Percentiles rank a stretch among this genome's conserved stretches.
phyloP scores from a whole-genome alignment of 495 filamentous ascomycete genomes.

The Massariosphaeria phaeospora region DNA sequence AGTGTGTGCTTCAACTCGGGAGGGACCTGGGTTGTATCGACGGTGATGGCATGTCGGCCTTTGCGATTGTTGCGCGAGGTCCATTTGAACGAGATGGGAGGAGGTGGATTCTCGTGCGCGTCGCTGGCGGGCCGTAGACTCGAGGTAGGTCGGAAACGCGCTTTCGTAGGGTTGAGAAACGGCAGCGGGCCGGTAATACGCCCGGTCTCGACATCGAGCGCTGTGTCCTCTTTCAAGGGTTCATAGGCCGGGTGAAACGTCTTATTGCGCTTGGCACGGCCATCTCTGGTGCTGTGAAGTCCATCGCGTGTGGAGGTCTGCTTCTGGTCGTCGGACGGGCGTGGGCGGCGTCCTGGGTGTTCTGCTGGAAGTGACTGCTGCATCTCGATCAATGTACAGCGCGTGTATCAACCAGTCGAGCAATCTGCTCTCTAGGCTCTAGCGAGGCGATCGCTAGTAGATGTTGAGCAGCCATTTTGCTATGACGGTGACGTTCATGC shows the following conservation, averaged over 20 bases:
- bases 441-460: too few relatives aligned
- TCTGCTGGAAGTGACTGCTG: constrained; percentile 1
- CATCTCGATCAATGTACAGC: not conserved
- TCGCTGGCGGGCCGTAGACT: not conserved
- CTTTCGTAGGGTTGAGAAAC: constrained; percentile 51
- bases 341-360: not conserved
- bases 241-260: constrained; percentile 31
- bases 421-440: too few relatives aligned
- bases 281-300: not conserved
- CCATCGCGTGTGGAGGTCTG: not conserved
- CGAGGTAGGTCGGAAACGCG: constrained; percentile 32
- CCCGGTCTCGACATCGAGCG: constrained; percentile 27
- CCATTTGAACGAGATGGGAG: constrained; percentile 44
- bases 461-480: too few relatives aligned
- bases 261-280: constrained; percentile 26
- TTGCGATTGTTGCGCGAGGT: constrained; percentile 69
- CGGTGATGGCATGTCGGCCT: constrained; percentile 56
- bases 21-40: constrained; percentile 39
- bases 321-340: not conserved
- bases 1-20: constrained; percentile 34
- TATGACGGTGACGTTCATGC: too few relatives aligned
- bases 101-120: constrained; percentile 3
- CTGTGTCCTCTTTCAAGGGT: constrained; percentile 25
- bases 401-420: too few relatives aligned
- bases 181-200: constrained; percentile 42